These are phyloP conservation scores for Boeremia exigua DNA, from an alignment of 2,329 filamentous ascomycete species.

Conservation along the genomic window DNA sequence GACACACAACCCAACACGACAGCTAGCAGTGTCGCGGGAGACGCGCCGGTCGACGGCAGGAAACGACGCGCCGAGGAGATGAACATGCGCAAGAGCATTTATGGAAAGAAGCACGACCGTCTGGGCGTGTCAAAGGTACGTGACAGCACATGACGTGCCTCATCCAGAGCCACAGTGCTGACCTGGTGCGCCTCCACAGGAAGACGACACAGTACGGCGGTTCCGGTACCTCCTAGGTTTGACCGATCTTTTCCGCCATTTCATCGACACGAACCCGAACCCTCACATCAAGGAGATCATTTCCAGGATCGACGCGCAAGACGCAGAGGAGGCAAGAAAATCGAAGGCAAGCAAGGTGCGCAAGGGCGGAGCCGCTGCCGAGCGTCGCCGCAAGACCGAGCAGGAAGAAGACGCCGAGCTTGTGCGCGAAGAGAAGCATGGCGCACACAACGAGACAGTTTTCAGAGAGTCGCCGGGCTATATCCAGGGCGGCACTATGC, in stretches of 20 bases:
- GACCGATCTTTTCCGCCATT: constrained; percentile 97
- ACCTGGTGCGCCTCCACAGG: constrained; percentile 58
- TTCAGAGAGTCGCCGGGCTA: constrained; percentile 95
- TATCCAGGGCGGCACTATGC: constrained; percentile 83
- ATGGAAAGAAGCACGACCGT: constrained; percentile 92
- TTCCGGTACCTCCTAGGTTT: constrained; percentile 95
- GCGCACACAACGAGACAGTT: constrained; percentile 77
- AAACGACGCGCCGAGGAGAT: constrained; percentile 87
- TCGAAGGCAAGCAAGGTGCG: constrained; percentile 76
- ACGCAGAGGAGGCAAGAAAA: constrained; percentile 72
- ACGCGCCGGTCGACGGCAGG: constrained; percentile 74
- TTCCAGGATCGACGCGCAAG: constrained; percentile 91
- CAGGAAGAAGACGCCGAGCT: constrained; percentile 96
- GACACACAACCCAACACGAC: constrained; percentile 71
- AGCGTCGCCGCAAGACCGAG: constrained; percentile 85
- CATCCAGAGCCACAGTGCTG: neutral
- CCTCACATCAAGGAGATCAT: constrained; percentile 94
- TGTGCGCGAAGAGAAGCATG: constrained; percentile 83
- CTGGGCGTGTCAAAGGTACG: constrained; percentile 89
- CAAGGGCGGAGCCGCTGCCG: constrained; percentile 81
- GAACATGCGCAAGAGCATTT: constrained; percentile 87
- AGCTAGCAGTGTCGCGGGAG: constrained; percentile 85
- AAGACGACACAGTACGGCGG: constrained; percentile 91
- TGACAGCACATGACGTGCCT: constrained; percentile 3
- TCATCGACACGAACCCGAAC: constrained; percentile 97